Evolutionary conservation across 345 rosid species (phyloP), one percentile per base, ranked within the genome.

Genomic region (Erysimum cheiranthoides): DNA sequence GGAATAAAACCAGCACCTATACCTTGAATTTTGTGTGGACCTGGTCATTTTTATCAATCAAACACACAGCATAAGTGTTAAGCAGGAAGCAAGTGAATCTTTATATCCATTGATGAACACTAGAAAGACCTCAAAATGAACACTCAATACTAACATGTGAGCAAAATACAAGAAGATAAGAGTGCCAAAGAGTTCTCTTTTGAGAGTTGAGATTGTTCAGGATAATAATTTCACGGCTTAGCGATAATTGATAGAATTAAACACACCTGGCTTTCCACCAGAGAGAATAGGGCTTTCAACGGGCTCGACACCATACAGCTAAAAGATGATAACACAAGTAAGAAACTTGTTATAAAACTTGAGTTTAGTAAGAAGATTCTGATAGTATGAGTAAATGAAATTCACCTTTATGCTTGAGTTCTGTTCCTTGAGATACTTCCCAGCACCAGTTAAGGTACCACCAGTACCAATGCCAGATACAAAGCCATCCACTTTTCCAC

Each of bases 1-100:
- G 98, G 98, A 54, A 89, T 66, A 74, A 93, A 93, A 68, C 92
- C 98, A 70, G 96, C 98, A 68, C 98, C 96, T 62, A 93, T 89
- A 66, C 97, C 98, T 81, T 91, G 98, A 77, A 93, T 91, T 84
- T 91, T 93, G 81, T 91, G 98, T 6, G 97, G 97, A 30, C 97
- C 96, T 93, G 65, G 4, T 34, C 58, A 67, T 12, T 39, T 78
- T 46, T 28, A 66, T 8, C 71, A 53, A 56, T 5, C 6, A 42
- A 42, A 13, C 45, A 40, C 45, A 40, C 64, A 3, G 34, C n/a
- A n/a, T 43, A n/a, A 64, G 14, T 34, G 66, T 74, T 74, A 64
- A 57, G 34, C 31, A n/a, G 50, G n/a, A 45, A 45, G 4, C 9
- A n/a, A 16, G 5, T 6, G 10, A 14, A 45, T 45, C 49, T 10